Percentiles rank a stretch among this genome's conserved stretches.
Conservation (phyloP, 306 rosid species). For the Dalbergia cultrata region DNA sequence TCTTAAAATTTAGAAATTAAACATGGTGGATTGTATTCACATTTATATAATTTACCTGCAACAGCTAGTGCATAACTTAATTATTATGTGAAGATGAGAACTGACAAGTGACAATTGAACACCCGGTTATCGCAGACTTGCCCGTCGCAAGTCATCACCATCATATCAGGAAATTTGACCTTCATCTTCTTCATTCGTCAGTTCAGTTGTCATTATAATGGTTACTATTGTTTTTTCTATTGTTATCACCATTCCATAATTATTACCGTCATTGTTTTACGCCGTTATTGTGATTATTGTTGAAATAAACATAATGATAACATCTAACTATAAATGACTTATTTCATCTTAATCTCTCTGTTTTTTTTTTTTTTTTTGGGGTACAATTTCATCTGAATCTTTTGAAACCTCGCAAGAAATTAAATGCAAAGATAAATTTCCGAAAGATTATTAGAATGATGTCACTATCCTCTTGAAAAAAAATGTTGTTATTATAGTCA, state of each 20-base stretch:
- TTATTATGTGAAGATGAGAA: slow-evolving; percentile 7
- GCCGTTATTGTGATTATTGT: slow-evolving; percentile 43
- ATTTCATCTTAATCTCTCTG: slow-evolving; percentile 11
- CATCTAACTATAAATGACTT: slow-evolving; percentile 44
- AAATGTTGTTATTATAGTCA: not conserved
- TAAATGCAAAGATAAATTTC: slow-evolving; percentile 28
- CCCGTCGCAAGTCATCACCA: slow-evolving; percentile 15
- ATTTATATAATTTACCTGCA: not conserved
- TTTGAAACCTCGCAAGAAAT: slow-evolving; percentile 19
- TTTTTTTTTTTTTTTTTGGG: too few relatives aligned
- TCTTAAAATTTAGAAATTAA: not conserved
- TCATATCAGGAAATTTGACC: slow-evolving; percentile 23
- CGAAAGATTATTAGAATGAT: not conserved
- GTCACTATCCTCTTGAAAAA: not conserved
- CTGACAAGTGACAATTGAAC: slow-evolving; percentile 1
- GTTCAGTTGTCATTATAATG: slow-evolving; percentile 50
- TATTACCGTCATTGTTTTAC: slow-evolving; percentile 48
- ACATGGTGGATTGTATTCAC: not conserved
- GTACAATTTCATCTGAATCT: slow-evolving; percentile 8
- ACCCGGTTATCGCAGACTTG: not conserved
- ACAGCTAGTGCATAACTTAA: not conserved
- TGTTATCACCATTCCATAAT: slow-evolving; percentile 43
- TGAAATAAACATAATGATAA: slow-evolving; percentile 45
- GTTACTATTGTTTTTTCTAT: slow-evolving; percentile 42
- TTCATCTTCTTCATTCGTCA: slow-evolving; percentile 41